A percentile compares a stretch with the other conserved stretches of the same genome.
phyloP scores from a whole-genome alignment of 2,329 filamentous ascomycete species.

The Fusarium robinianum region DNA sequence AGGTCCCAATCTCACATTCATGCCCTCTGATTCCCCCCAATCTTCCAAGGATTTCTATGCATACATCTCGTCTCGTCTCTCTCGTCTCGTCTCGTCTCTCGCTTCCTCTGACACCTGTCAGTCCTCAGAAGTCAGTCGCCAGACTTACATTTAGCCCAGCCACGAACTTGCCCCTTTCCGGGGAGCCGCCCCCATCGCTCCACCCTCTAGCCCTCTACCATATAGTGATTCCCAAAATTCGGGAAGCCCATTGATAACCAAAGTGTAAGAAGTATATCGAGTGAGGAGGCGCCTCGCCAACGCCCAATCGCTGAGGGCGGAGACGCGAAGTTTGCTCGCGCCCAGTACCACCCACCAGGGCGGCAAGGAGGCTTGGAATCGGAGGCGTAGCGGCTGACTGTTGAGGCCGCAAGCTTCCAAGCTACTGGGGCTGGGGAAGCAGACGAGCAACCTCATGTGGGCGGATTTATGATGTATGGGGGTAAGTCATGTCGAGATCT shows the following conservation, averaged over 20 bases:
- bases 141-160: constrained; percentile 3
- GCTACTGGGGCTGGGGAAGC: neutral
- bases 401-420: neutral
- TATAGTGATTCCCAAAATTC: constrained; percentile 7
- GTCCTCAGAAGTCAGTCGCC: constrained; percentile 4
- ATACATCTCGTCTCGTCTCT: constrained; percentile 12
- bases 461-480: too few species aligned
- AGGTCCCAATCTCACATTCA: too few species aligned
- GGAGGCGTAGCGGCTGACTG: neutral
- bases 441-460: too few species aligned
- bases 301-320: neutral
- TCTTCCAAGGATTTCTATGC: too few species aligned
- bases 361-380: neutral
- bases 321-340: constrained; percentile 9
- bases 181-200: constrained; percentile 9
- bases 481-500: too few species aligned
- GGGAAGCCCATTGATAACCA: constrained; percentile 11
- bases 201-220: constrained; percentile 5
- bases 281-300: neutral
- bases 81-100: constrained; percentile 11
- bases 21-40: too few species aligned
- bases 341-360: neutral
- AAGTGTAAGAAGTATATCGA: neutral
- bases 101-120: neutral
- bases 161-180: constrained; percentile 16